These are phyloP conservation scores for Diaporthe vaccinii DNA, from an alignment of 2,329 filamentous ascomycete genomes.

Conservation along the genomic window DNA sequence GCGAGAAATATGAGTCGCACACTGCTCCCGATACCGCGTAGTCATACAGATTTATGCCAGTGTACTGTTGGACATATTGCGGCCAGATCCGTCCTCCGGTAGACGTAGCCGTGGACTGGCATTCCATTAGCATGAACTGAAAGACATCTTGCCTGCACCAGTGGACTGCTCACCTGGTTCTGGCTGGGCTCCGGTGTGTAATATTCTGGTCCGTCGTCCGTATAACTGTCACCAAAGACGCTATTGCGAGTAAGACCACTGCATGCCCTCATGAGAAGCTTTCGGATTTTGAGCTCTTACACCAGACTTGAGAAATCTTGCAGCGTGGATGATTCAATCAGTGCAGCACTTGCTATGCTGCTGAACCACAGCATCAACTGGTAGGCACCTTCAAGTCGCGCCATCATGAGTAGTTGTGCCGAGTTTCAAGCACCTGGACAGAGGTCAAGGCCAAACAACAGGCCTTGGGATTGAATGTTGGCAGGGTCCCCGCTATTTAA, in stretches of 20 bases:
- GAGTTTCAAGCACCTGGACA: neutral
- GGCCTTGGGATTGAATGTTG: neutral
- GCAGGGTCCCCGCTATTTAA: neutral
- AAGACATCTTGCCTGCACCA: neutral
- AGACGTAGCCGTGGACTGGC: constrained; percentile 31
- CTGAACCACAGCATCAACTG: constrained; percentile 8
- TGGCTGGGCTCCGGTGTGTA: constrained; percentile 37
- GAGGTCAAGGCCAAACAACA: neutral
- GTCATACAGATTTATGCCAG: constrained; percentile 42
- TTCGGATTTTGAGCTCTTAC: constrained; percentile 10
- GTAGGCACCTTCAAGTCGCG: neutral
- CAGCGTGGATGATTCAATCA: constrained; percentile 37
- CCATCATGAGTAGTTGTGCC: neutral
- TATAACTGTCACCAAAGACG: constrained; percentile 39
- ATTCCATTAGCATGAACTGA: neutral
- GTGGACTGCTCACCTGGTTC: constrained; percentile 1
- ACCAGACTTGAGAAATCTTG: constrained; percentile 35
- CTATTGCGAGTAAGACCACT: neutral
- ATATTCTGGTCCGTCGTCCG: constrained; percentile 37
- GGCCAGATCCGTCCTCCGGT: constrained; percentile 42
- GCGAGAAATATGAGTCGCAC: constrained; percentile 42
- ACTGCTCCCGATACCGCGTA: constrained; percentile 45
- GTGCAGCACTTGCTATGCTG: constrained; percentile 3
- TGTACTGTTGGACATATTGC: constrained; percentile 42
- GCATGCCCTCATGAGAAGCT: neutral